These are phyloP conservation scores for Diaporthe capsici DNA, from an alignment of 2,329 filamentous ascomycete species.

Conservation along the genomic window DNA sequence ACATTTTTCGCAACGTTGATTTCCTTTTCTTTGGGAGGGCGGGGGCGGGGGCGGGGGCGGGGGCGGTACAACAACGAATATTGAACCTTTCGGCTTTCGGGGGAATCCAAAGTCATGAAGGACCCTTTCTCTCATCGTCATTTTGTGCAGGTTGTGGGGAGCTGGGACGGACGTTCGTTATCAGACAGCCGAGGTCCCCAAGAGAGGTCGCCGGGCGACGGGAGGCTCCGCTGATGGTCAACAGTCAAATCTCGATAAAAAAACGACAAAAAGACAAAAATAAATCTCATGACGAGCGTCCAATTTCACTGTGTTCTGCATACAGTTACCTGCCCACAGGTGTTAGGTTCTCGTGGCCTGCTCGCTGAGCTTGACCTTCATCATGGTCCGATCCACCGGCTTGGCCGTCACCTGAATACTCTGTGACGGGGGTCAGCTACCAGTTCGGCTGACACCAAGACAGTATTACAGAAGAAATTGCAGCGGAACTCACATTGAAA, in stretches of 20 bases:
- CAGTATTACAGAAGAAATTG: neutral
- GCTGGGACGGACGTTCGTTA: neutral
- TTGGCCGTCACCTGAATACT: conserved; percentile 48
- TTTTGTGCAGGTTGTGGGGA: conserved; percentile 5
- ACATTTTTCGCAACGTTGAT: neutral
- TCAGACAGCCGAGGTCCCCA: conserved; percentile 17
- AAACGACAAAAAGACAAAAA: neutral
- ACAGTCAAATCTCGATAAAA: conserved; percentile 27
- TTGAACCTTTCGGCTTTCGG: neutral
- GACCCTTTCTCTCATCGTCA: neutral
- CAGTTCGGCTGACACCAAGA: neutral
- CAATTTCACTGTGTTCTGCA: neutral
- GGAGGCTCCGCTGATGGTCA: conserved; percentile 17
- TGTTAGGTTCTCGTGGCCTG: conserved; percentile 20
- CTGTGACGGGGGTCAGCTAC: conserved; percentile 41
- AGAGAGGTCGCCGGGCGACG: conserved; percentile 21
- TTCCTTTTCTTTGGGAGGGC: no score
- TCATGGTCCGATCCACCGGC: conserved; percentile 47
- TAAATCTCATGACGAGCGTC: neutral
- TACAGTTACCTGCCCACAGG: neutral
- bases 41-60: no score
- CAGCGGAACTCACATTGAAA: conserved; percentile 46
- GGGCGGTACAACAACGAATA: neutral
- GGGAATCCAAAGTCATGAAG: neutral
- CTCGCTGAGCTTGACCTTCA: conserved; percentile 46